Evolutionary conservation across 495 filamentous ascomycete genomes (phyloP).

Genomic region (Neurospora sp.): DNA sequence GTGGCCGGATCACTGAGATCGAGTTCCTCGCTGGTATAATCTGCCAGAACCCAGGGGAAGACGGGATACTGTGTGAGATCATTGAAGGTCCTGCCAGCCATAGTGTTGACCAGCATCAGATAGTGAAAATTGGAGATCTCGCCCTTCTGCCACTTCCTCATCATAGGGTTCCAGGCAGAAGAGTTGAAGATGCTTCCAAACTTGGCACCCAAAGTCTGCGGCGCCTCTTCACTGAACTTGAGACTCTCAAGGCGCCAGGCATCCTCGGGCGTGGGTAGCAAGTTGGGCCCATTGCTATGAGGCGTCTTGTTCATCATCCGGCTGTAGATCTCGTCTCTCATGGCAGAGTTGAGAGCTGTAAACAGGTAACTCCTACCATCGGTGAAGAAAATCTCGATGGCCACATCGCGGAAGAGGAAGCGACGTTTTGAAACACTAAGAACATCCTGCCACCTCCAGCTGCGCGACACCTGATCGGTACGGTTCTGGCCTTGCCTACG

Average conservation of each 20-base stretch:
- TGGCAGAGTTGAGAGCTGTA: slow-evolving; percentile 60
- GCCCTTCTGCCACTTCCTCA: slow-evolving; percentile 82
- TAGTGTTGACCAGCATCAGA: slow-evolving; percentile 94
- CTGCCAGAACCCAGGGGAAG: slow-evolving; percentile 92
- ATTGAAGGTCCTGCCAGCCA: slow-evolving; percentile 95
- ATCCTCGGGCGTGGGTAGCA: slow-evolving; percentile 52
- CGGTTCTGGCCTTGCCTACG: slow-evolving; percentile 37
- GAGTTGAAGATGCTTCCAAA: slow-evolving; percentile 92
- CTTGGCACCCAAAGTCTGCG: slow-evolving; percentile 77
- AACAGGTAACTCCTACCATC: slow-evolving; percentile 92
- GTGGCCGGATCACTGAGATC: slow-evolving; percentile 72
- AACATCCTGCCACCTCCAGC: slow-evolving; percentile 90
- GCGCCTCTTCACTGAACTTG: slow-evolving; percentile 67
- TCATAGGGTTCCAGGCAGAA: slow-evolving; percentile 64
- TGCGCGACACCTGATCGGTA: slow-evolving; percentile 67
- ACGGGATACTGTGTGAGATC: slow-evolving; percentile 97
- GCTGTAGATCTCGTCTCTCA: slow-evolving; percentile 68
- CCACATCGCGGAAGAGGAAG: slow-evolving; percentile 92
- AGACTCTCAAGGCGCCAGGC: slow-evolving; percentile 82
- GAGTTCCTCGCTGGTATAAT: slow-evolving; percentile 93
- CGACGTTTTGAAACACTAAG: slow-evolving; percentile 94
- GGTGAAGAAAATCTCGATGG: slow-evolving; percentile 90
- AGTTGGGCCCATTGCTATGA: slow-evolving; percentile 48
- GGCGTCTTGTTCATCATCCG: slow-evolving; percentile 69
- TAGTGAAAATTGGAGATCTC: slow-evolving; percentile 99